Conservation (phyloP, 306 rosid genomes). For the Citrullus colocynthis region DNA sequence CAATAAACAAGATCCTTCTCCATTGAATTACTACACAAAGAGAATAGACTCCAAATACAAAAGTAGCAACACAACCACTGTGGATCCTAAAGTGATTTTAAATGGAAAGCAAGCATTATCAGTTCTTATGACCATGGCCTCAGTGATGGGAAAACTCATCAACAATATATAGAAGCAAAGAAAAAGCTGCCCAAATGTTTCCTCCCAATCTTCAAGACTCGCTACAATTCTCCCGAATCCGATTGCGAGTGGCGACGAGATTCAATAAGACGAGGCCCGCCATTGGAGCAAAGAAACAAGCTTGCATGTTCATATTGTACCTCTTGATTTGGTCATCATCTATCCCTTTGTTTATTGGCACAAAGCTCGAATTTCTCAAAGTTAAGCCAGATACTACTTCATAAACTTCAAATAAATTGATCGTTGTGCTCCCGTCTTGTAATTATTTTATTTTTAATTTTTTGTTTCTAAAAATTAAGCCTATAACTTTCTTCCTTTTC, state of each 20-base stretch:
- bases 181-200: neutral
- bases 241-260: conserved; percentile 18
- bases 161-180: neutral
- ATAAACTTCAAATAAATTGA: too few species aligned
- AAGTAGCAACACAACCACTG: neutral
- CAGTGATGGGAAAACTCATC: neutral
- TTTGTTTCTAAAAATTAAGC: too few species aligned
- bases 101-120: neutral
- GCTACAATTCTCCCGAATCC: neutral
- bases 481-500: too few species aligned
- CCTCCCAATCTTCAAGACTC: neutral
- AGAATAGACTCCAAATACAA: neutral
- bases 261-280: conserved; percentile 29
- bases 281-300: conserved; percentile 42
- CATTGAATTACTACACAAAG: neutral
- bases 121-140: neutral
- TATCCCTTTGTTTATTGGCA: conserved; percentile 45
- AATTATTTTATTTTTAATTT: too few species aligned
- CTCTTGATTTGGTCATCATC: conserved; percentile 25
- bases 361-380: conserved; percentile 33
- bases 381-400: too few species aligned
- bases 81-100: neutral
- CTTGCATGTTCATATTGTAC: conserved; percentile 35
- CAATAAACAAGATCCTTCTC: too few species aligned
- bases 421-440: too few species aligned